These are phyloP conservation scores for Moricandia arvensis DNA, from an alignment of 345 rosid species.

Conservation along the genomic window DNA sequence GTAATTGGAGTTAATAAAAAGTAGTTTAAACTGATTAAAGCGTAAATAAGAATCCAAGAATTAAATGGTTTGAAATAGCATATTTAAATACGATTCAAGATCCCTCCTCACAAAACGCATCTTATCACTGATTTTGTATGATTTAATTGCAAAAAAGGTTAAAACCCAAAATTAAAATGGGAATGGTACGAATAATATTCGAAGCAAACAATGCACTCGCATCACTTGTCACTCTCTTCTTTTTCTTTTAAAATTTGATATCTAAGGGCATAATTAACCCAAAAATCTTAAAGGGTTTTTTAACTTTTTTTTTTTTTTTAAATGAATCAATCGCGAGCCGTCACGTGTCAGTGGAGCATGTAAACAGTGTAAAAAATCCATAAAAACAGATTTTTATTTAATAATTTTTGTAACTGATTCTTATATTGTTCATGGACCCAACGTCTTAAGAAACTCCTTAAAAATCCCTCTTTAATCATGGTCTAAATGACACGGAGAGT, in stretches of 20 bases:
- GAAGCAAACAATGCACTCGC: conserved; percentile 26
- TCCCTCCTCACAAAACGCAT: background rate
- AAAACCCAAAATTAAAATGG: conserved; percentile 13
- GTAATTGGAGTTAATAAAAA: background rate
- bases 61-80: background rate
- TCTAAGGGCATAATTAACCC: too few species aligned
- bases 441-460: too few species aligned
- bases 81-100: background rate
- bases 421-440: too few species aligned
- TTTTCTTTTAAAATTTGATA: background rate
- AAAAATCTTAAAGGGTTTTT: too few species aligned
- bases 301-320: too few species aligned
- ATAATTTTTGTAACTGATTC: too few species aligned
- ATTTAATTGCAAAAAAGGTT: background rate
- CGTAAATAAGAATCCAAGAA: conserved; percentile 1
- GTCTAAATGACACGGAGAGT: conserved; percentile 4
- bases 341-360: too few species aligned
- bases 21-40: background rate
- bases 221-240: conserved; percentile 31
- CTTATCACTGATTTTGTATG: conserved; percentile 1
- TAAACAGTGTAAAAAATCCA: too few species aligned
- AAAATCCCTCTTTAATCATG: too few species aligned
- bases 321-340: too few species aligned
- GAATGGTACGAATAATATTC: conserved; percentile 23
- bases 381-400: too few species aligned